Base-by-base conservation (phyloP, 108 stramenopile species). In the Skeletonema costatum region DNA sequence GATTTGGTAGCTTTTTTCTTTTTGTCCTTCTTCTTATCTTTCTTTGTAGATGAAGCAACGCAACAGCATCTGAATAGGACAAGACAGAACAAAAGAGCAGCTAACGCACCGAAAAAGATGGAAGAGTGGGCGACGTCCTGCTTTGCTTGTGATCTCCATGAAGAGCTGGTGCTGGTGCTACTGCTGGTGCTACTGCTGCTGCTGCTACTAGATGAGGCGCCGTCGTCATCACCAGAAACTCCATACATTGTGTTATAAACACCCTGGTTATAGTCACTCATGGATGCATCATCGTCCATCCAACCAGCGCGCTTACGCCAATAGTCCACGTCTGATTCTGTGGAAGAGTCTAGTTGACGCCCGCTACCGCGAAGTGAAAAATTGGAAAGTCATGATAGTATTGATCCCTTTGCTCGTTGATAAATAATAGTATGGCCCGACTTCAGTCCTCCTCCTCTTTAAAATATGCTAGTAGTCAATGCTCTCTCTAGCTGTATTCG, bases 251-350 rank as follows among this genome's bases (percentile, higher is more conserved):
- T 73, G 62, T 87, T 86, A 74, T 88, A 87, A 12, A 88, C 91
- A 25, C 91, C 91, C 29, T 82, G 51, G 68, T 92, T 92, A 81
- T 90, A 92, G 8, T 81, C 71, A 19, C 44, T 67, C 92, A 92
- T 95, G 16, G 88, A 69, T 25, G 41, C 80, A 72, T 95, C 94
- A 78, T 95, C 94, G 63, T 95, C 90, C 50, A 73, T 89, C 94
- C 94, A 95, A 7, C 94, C 94, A 9, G 92, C 90, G 41, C 81
- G 84, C 66, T 88, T 83, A 16, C 86, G 82, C 90, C 91, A 95
- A 68, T 92, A 95, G 36, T 90, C 89, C 11, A 92, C 87, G 59
- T 94, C 25, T 56, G 25, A 21, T 9, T 25, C 53, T 46, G 44
- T 36, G 35, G 35, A 36, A 46, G 7, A 16, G 21, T 21, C 19